Evolutionary conservation across 2,329 filamentous ascomycete species (phyloP).

Genomic region (Monosporascus sp.): DNA sequence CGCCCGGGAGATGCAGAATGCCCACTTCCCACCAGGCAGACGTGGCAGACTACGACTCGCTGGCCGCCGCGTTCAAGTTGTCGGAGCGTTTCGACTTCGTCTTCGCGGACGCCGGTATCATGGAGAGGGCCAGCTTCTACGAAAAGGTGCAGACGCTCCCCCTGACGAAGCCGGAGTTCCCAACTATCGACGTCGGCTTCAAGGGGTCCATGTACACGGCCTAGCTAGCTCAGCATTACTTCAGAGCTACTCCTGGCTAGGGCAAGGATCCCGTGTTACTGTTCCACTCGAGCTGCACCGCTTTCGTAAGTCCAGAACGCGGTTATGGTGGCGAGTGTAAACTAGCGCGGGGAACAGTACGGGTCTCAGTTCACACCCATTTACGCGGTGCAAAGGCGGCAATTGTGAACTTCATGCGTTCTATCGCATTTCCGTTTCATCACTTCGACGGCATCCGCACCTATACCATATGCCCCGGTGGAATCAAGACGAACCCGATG

Average conservation of each 20-base stretch:
- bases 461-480: conserved; percentile 27
- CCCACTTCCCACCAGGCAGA: conserved; percentile 11
- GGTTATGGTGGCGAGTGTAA: background rate
- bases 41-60: conserved; percentile 12
- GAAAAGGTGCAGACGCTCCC: conserved; percentile 5
- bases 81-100: conserved; percentile 17
- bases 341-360: conserved; percentile 11
- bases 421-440: conserved; percentile 19
- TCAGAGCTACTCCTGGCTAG: conserved; percentile 19
- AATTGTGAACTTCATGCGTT: conserved; percentile 28
- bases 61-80: conserved; percentile 9
- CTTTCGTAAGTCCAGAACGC: conserved; percentile 15
- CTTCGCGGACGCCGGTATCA: conserved; percentile 18
- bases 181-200: conserved; percentile 27
- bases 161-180: conserved; percentile 19
- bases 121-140: conserved; percentile 18
- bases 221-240: conserved; percentile 37
- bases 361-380: conserved; percentile 23
- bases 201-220: conserved; percentile 31
- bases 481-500: conserved; percentile 25
- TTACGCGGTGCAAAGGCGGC: conserved; percentile 28
- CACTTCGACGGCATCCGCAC: conserved; percentile 23
- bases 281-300: conserved; percentile 25
- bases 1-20: background rate
- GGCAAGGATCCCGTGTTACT: conserved; percentile 17